Base-by-base conservation (phyloP, 1,139 yeast genomes). In the Scheffersomyces quercinus region DNA sequence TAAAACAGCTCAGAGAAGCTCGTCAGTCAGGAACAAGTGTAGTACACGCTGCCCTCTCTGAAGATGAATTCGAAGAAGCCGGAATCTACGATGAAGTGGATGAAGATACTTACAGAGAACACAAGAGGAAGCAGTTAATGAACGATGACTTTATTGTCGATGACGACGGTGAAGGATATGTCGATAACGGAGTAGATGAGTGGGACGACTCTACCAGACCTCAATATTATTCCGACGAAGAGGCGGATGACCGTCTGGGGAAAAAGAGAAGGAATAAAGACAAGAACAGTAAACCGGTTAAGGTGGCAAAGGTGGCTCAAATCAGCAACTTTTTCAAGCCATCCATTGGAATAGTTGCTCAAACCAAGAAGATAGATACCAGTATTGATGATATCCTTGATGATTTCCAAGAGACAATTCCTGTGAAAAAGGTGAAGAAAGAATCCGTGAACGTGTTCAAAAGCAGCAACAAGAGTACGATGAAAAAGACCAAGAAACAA, bases 111-210 rank as follows among this genome's bases (percentile, higher is more conserved):
- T 91, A 81, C 65, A 73, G 93, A 52, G 78, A 79, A 51, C 88
- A 83, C 60, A 88, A 88, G 59, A 79, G 96, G 53, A 81, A 86
- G 46, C 89, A 90, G 48, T 73, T 93, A 44, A 75, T 89, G 68
- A 84, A 87, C 50, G 97, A 91, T 59, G 97, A 91, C 59, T 93
- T 93, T 60, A 93, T 93, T 39, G 96, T 89, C 2, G 97, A 90
- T 59, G 98, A 93, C 61, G 83, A 85, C 51, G 96, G 96, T 11
- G 85, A 83, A 52, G 95, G 95, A 0, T 93, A 93, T 58, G 91
- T 88, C 2, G 97, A 93, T 56, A 87, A 86, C 39, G 98, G 98
- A 41, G 88, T 78, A 11, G 95, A 91, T 55, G 96, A 89, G 50
- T 88, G 96, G 95, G 90, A 83, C 43, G 79, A 72, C 31, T 65